These are phyloP conservation scores for Penicillium canescens DNA, from an alignment of 495 filamentous ascomycete genomes.

Conservation along the genomic window DNA sequence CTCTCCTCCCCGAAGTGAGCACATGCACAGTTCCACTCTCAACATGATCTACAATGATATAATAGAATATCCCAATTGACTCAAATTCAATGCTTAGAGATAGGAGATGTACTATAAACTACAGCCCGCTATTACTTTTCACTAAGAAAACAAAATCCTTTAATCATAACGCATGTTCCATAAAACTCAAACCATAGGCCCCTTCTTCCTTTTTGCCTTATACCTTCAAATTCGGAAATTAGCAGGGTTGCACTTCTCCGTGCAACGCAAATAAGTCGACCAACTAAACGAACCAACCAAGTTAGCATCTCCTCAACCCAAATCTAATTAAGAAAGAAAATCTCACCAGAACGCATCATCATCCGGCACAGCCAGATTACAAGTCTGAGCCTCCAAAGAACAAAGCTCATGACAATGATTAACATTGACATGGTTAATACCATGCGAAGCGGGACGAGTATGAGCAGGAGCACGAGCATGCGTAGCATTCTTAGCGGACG, in stretches of 20 bases:
- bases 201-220: neutral
- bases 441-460: constrained; percentile 2
- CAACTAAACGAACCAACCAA: constrained; percentile 9
- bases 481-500: constrained; percentile 7
- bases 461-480: neutral
- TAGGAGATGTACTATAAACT: too few relatives aligned
- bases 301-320: neutral
- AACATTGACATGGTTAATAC: constrained; percentile 13
- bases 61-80: too few relatives aligned
- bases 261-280: constrained; percentile 23
- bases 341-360: constrained; percentile 34
- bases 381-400: constrained; percentile 26
- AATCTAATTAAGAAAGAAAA: neutral
- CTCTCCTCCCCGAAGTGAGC: too few relatives aligned
- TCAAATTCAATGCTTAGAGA: neutral
- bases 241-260: constrained; percentile 18
- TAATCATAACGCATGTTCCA: constrained; percentile 4
- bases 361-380: constrained; percentile 27
- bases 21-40: too few relatives aligned
- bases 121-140: neutral
- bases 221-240: constrained; percentile 10
- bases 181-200: neutral
- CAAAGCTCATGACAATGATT: constrained; percentile 31
- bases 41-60: too few relatives aligned
- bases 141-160: neutral